These are phyloP conservation scores for Suillus ampliporus DNA, from an alignment of 768 basidiomycete species.

Conservation along the genomic window DNA sequence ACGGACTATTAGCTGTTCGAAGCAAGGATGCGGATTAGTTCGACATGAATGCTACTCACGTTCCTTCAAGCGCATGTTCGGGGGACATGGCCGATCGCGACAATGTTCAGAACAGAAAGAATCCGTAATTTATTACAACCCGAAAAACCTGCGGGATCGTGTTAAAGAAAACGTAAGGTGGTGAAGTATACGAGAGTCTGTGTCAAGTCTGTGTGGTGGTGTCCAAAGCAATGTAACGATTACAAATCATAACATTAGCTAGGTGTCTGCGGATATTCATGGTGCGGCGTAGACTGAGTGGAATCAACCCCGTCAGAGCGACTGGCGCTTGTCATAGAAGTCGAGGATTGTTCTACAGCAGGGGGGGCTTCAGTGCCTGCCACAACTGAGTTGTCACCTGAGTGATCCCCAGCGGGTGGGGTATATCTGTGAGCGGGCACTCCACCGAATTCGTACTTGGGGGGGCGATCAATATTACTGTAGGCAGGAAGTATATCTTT, in stretches of 20 bases:
- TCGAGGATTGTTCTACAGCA: neutral
- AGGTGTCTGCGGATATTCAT: neutral
- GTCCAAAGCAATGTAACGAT: neutral
- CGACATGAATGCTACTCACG: neutral
- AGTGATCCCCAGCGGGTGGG: neutral
- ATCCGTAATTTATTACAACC: neutral
- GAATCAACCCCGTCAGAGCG: neutral
- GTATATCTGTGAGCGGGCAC: neutral
- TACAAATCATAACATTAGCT: neutral
- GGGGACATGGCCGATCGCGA: neutral
- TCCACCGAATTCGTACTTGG: constrained; percentile 45
- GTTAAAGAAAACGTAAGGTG: neutral
- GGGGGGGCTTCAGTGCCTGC: neutral
- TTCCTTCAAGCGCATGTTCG: neutral
- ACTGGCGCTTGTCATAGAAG: neutral
- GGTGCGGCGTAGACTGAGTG: neutral
- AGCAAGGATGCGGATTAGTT: neutral
- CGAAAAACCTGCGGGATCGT: neutral
- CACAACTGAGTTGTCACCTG: neutral
- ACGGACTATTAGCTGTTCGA: neutral
- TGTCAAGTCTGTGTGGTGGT: neutral
- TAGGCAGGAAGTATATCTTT: constrained; percentile 58
- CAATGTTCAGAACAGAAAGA: neutral
- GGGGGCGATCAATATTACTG: constrained; percentile 49
- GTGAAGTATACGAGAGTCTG: neutral